These are phyloP conservation scores for Pyrenophora teres DNA, from an alignment of 2,329 filamentous ascomycete genomes.

Conservation along the genomic window DNA sequence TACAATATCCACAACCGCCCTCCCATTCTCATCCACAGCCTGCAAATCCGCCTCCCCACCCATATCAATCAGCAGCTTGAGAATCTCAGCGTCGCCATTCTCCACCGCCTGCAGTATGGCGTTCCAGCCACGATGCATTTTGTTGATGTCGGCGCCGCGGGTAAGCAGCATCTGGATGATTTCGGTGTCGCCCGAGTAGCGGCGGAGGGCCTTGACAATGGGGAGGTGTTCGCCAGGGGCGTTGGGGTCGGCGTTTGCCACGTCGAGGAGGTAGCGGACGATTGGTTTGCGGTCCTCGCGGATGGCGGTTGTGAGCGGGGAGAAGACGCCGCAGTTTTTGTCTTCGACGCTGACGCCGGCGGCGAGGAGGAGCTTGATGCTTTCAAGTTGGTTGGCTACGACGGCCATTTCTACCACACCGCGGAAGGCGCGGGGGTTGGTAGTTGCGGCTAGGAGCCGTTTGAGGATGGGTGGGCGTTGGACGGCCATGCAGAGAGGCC, in stretches of 20 bases:
- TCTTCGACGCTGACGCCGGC: conserved; percentile 72
- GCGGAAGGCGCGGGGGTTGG: conserved; percentile 65
- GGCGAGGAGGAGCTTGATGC: conserved; percentile 66
- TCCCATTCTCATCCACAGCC: conserved; percentile 35
- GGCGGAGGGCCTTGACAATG: conserved; percentile 70
- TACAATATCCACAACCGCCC: conserved; percentile 41
- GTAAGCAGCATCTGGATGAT: conserved; percentile 67
- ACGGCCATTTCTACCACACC: conserved; percentile 72
- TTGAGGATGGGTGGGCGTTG: conserved; percentile 64
- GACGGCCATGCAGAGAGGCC: conserved; percentile 73
- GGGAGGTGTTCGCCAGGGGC: conserved; percentile 72
- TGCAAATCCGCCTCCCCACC: conserved; percentile 41
- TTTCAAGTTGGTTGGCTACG: conserved; percentile 68
- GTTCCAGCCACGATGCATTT: conserved; percentile 49
- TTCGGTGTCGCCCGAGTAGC: conserved; percentile 63
- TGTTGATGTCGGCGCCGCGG: conserved; percentile 69
- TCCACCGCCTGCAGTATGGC: conserved; percentile 43
- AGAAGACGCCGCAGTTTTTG: conserved; percentile 74
- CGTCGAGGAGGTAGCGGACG: conserved; percentile 64
- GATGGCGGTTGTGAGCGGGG: conserved; percentile 68
- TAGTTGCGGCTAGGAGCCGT: conserved; percentile 60
- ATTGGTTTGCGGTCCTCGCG: conserved; percentile 67
- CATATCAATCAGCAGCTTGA: conserved; percentile 43
- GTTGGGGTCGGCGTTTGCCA: conserved; percentile 68
- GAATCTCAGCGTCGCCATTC: conserved; percentile 42